Percentiles rank a stretch among this genome's conserved stretches.
Evolutionary conservation across 2,329 filamentous ascomycete genomes (phyloP).

Genomic region (Stemphylium beticola): DNA sequence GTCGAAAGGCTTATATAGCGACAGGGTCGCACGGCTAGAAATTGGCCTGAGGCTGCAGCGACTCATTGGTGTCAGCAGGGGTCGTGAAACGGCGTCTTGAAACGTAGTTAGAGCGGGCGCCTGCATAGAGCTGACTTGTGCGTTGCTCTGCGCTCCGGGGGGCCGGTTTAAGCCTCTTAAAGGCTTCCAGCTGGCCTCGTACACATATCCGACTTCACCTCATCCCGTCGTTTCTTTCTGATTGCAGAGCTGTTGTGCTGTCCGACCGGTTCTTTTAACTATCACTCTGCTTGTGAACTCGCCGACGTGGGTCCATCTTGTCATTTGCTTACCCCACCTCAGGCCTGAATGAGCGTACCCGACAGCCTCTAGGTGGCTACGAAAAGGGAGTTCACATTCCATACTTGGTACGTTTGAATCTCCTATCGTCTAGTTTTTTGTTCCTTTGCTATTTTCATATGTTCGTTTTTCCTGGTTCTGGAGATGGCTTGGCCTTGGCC

Average conservation of each 20-base stretch:
- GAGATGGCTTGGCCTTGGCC: not conserved
- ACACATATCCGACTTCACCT: conserved; percentile 24
- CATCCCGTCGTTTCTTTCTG: conserved; percentile 19
- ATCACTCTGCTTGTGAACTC: no score
- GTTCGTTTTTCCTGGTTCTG: not conserved
- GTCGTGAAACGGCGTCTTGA: conserved; percentile 46
- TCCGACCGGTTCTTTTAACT: not conserved
- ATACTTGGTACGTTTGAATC: conserved; percentile 7
- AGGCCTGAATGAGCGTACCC: not conserved
- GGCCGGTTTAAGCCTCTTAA: conserved; percentile 20
- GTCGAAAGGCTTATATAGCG: not conserved
- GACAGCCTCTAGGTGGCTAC: no score
- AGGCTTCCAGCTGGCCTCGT: conserved; percentile 29
- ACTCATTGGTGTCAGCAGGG: conserved; percentile 42
- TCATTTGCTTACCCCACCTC: conserved; percentile 9
- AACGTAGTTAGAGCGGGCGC: conserved; percentile 42
- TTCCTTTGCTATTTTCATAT: not conserved
- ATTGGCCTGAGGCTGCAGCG: conserved; percentile 29
- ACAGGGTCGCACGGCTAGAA: not conserved
- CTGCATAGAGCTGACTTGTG: conserved; percentile 41
- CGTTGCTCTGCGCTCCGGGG: not conserved
- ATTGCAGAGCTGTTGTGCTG: conserved; percentile 2
- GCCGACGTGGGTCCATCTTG: not conserved
- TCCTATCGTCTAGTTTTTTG: not conserved
- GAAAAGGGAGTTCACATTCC: no score